phyloP scores from a whole-genome alignment of 306 rosid species.

The apple (Malus domestica) region DNA sequence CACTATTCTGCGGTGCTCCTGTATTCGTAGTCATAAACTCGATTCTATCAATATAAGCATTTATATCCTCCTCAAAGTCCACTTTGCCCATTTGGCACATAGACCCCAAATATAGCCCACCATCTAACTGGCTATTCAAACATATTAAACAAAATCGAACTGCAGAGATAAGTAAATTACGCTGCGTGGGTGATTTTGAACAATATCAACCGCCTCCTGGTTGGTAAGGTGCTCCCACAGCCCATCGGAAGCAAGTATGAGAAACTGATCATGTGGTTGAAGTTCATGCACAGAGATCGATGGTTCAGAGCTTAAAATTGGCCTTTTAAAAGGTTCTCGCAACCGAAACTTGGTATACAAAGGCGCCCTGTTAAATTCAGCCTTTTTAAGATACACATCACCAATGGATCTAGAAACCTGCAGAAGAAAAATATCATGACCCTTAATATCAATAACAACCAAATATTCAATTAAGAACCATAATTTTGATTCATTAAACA shows the following conservation, averaged over 20 bases:
- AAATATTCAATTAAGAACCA: neutral
- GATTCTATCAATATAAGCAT: neutral
- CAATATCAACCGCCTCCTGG: conserved; percentile 83
- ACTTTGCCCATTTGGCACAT: neutral
- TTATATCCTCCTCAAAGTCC: neutral
- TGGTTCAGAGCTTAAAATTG: conserved; percentile 83
- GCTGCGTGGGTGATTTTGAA: conserved; percentile 58
- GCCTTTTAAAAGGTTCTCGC: conserved; percentile 61
- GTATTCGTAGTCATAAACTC: neutral
- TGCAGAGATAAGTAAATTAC: conserved; percentile 41
- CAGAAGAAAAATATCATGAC: neutral
- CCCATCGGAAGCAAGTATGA: conserved; percentile 92
- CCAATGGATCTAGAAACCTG: conserved; percentile 87
- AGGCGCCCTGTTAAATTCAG: conserved; percentile 79
- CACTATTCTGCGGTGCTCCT: conserved; percentile 1
- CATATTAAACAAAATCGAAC: neutral
- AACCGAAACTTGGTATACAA: conserved; percentile 68
- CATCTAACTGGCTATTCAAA: neutral
- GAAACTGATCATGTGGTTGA: conserved; percentile 62
- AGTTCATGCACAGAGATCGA: conserved; percentile 63
- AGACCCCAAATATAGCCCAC: neutral
- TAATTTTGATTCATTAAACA: neutral
- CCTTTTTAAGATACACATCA: conserved; percentile 67
- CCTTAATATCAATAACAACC: neutral
- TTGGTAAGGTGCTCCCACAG: conserved; percentile 92